A percentile compares a stretch with the other conserved stretches of the same genome.
Evolutionary conservation across 2,329 filamentous ascomycete genomes (phyloP).

Genomic region (Colletotrichum costaricense): DNA sequence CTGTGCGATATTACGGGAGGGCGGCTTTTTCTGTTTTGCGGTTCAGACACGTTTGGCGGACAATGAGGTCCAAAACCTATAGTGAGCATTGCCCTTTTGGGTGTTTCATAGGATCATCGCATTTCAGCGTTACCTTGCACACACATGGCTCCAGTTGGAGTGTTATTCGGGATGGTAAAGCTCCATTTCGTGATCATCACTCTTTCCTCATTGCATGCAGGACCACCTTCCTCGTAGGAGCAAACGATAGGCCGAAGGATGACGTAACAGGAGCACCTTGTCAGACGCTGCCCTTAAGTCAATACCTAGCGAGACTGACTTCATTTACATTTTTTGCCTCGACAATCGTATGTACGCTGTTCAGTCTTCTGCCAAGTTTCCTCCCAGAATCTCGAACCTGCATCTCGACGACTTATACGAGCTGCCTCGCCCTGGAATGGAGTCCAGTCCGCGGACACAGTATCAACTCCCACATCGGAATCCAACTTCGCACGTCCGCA

Average conservation of each 20-base stretch:
- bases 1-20: slow-evolving; percentile 1
- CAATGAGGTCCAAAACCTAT: background rate
- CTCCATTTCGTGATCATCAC: background rate
- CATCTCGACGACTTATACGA: slow-evolving; percentile 7
- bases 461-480: slow-evolving; percentile 20
- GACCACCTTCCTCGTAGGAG: background rate
- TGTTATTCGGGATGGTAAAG: background rate
- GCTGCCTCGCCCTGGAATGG: background rate
- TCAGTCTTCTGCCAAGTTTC: background rate
- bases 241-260: slow-evolving; percentile 4
- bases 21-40: slow-evolving; percentile 15
- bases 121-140: background rate
- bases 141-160: background rate
- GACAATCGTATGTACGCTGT: background rate
- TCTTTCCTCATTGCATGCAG: background rate
- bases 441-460: slow-evolving; percentile 28
- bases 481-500: slow-evolving; percentile 35
- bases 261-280: slow-evolving; percentile 15
- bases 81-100: background rate
- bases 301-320: background rate
- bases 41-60: slow-evolving; percentile 3
- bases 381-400: background rate
- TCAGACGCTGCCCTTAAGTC: background rate
- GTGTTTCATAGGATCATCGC: slow-evolving; percentile 8
- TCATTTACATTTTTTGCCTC: background rate